Evolutionary conservation across 495 filamentous ascomycete genomes (phyloP), one percentile per base, ranked within the genome.

Genomic region (Penicillium diatomitis): DNA sequence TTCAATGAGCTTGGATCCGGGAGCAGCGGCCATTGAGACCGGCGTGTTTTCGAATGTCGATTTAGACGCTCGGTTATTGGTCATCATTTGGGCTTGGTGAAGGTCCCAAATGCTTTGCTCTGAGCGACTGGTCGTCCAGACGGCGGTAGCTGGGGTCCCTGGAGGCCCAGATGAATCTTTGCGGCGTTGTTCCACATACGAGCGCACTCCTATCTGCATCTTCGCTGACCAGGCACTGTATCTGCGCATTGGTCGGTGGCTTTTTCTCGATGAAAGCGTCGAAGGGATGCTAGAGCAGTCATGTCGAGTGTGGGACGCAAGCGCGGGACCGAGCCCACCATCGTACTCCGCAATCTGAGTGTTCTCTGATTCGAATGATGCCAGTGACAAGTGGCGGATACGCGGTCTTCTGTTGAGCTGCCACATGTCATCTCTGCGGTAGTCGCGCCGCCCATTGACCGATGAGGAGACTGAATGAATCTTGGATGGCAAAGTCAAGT

Each of bases 161-260:
- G 68, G 71, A 8, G 69, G 69, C 2, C 59, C 65, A 28, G 55
- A 54, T 8, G 62, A 55, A 32, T 54, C 60, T 6, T 46, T 38
- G 3, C 48, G 41, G 30, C 53, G 47, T 28, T 51, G 28, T 10
- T 49, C 27, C 2, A 49, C 32, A 7, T 32, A 35, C 8, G 48
- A 48, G 3, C 44, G 45, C 20, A 60, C 51, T 38, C 61, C 52
- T 6, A 71, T 12, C 40, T 70, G 63, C 65, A 74, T 66, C 31
- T 59, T 54, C 12, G 68, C 62, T 6, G 69, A 67, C 71, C 71
- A 74, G 20, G 51, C 46, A 32, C 62, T 58, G 41, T 66, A 63
- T 40, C 50, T 71, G 3, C 54, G 50, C 32, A 50, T 20, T 20
- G 20, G 20, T 20, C 20, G 20, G 20, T 20, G 20, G 20, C 20